Conservation (phyloP, 2,329 filamentous ascomycete genomes). For the Ceratocystis variospora region DNA sequence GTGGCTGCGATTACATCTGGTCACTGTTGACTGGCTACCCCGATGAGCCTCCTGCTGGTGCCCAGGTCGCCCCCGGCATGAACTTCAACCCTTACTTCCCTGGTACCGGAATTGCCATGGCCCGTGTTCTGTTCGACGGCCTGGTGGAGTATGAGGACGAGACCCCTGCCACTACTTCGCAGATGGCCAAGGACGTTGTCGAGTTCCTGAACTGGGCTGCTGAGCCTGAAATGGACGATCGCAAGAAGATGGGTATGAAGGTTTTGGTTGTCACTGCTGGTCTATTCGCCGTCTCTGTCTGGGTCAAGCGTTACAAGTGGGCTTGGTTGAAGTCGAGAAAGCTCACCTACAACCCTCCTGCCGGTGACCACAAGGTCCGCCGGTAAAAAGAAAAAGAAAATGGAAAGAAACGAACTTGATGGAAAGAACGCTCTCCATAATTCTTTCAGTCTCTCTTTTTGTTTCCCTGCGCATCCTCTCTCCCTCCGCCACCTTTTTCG, state of each 20-base stretch:
- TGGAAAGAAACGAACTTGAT: background rate
- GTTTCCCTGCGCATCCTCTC: background rate
- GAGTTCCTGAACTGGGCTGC: constrained; percentile 99
- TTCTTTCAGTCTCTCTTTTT: background rate
- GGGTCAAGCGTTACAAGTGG: constrained; percentile 99
- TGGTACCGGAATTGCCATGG: constrained; percentile 97
- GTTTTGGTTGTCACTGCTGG: constrained; percentile 66
- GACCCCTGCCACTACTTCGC: constrained; percentile 84
- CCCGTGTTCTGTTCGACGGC: constrained; percentile 92
- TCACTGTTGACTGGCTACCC: constrained; percentile 92
- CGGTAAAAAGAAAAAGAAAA: constrained; percentile 28
- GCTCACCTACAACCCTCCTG: constrained; percentile 72
- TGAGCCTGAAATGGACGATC: constrained; percentile 97
- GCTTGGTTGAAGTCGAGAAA: constrained; percentile 89
- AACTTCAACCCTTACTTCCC: constrained; percentile 99
- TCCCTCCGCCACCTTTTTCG: constrained; percentile 20
- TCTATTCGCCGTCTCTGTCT: constrained; percentile 77
- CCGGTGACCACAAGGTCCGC: constrained; percentile 36
- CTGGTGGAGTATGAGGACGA: constrained; percentile 96
- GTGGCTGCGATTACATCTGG: constrained; percentile 98
- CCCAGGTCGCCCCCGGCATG: constrained; percentile 69
- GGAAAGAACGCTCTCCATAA: background rate
- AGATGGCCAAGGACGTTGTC: constrained; percentile 99
- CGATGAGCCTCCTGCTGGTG: constrained; percentile 86
- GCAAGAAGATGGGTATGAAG: constrained; percentile 99